Evolutionary conservation across 2,329 filamentous ascomycete species (phyloP), one percentile per base, ranked within the genome.

Genomic region (Aureobasidium sp.): DNA sequence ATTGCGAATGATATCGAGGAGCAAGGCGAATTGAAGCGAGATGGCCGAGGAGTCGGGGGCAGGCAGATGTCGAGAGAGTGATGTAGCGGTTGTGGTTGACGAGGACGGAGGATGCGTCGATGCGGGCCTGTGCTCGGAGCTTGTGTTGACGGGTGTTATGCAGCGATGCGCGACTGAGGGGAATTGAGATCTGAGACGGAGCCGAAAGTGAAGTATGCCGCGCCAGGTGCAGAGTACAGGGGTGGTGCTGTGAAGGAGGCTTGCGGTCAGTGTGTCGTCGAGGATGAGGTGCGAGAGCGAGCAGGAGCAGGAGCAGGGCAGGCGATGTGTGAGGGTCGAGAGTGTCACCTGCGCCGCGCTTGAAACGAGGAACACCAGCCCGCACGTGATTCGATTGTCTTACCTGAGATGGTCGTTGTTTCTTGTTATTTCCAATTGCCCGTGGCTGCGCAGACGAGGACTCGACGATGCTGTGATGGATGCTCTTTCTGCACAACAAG

Each of bases 1-100:
- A 76, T 76, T 74, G 63, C 59, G 71, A 22, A 22, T 34, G 17
- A 25, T 6, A 29, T 22, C 31, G 12, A 34, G 45, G 8, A 25
- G 34, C 8, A 51, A 42, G 27, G 17, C 17, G 57, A 29, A 51
- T 42, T 42, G 57, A 20, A 34, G 55, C 42, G 29, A 44, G 29
- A 31, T 57, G 39, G 36, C 39, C 53, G 41, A 45, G 53, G 52
- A 29, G 41, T 55, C 36, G 51, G 39, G 39, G 39, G 39, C 27
- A 25, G 39, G 5, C 29, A 31, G 53, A 22, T 34, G 29, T 45
- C 39, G 27, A 29, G 57, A 22, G 27, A 14, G 57, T 41, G 29
- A 45, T 39, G 45, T 60, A 36, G 36, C 34, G 37, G 36, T 34
- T 27, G 45, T 51, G 45, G 36, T 41, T 25, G 57, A 49, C 56